Evolutionary conservation across 2,329 filamentous ascomycete genomes (phyloP).

Genomic region (Aspergillus clavatus): DNA sequence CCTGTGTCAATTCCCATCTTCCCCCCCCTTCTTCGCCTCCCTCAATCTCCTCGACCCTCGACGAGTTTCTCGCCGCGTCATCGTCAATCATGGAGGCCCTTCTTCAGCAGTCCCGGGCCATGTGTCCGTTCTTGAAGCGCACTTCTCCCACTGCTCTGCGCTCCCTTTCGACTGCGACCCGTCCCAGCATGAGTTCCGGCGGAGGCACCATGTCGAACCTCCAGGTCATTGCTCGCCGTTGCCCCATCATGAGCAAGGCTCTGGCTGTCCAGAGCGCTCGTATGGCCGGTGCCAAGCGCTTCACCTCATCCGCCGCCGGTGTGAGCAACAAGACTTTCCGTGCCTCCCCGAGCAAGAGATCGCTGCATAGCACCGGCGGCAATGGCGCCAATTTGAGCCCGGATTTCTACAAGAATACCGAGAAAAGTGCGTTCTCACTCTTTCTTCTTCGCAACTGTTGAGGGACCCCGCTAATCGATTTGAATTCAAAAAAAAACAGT

Average conservation of each 20-base stretch:
- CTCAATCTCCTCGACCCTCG: not conserved
- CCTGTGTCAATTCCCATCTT: conserved; percentile 7
- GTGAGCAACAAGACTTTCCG: conserved; percentile 42
- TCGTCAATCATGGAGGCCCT: conserved; percentile 74
- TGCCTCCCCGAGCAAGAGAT: conserved; percentile 57
- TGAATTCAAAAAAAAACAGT: too few relatives aligned
- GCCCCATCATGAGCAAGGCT: conserved; percentile 98
- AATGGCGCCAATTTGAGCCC: conserved; percentile 75
- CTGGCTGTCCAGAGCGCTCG: conserved; percentile 70
- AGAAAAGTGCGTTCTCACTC: conserved; percentile 40
- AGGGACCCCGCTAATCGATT: conserved; percentile 1
- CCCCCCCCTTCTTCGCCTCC: not conserved
- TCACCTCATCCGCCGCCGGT: conserved; percentile 33
- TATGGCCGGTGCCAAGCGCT: conserved; percentile 35
- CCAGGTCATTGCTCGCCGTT: conserved; percentile 87
- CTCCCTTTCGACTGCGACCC: conserved; percentile 68
- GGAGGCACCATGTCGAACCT: conserved; percentile 96
- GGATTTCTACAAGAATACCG: conserved; percentile 46
- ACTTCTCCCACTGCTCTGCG: conserved; percentile 88
- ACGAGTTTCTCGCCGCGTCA: conserved; percentile 2
- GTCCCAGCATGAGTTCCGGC: conserved; percentile 63
- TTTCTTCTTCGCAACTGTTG: too few relatives aligned
- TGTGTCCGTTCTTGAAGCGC: conserved; percentile 97
- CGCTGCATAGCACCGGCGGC: conserved; percentile 73
- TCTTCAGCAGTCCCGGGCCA: conserved; percentile 87